A percentile compares a stretch with the other conserved stretches of the same genome.
Evolutionary conservation across 768 basidiomycete genomes (phyloP).

Genomic region (Fomitopsis serialis): DNA sequence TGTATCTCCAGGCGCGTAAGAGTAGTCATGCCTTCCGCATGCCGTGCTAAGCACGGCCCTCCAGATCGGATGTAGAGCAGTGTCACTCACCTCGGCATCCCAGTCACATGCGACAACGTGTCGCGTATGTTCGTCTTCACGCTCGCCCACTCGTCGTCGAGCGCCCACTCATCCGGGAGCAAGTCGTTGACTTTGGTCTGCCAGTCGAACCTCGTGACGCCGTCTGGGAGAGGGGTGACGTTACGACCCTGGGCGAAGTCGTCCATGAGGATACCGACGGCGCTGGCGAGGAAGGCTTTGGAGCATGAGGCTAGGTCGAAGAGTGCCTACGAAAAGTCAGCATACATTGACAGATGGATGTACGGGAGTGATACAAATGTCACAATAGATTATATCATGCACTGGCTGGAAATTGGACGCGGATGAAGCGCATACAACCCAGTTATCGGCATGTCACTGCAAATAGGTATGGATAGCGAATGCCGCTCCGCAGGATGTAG

Average conservation of each 20-base stretch:
- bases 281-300: slow-evolving; percentile 24
- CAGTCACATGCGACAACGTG: slow-evolving; percentile 35
- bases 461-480: too few species aligned
- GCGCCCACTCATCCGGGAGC: slow-evolving; percentile 31
- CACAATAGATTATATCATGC: too few species aligned
- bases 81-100: slow-evolving; percentile 28
- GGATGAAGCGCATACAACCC: too few species aligned
- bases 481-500: too few species aligned
- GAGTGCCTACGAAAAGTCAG: slow-evolving; percentile 17
- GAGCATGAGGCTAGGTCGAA: slow-evolving; percentile 27
- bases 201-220: slow-evolving; percentile 20
- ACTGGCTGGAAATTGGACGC: too few species aligned
- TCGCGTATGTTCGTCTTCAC: slow-evolving; percentile 31
- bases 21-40: slow-evolving; percentile 27
- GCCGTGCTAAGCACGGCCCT: not conserved
- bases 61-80: not conserved
- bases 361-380: too few species aligned
- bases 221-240: slow-evolving; percentile 16
- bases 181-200: slow-evolving; percentile 28
- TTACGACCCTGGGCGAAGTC: slow-evolving; percentile 27
- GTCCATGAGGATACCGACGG: slow-evolving; percentile 27
- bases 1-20: slow-evolving; percentile 25
- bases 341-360: not conserved
- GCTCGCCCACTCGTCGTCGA: slow-evolving; percentile 31
- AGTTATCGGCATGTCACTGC: too few species aligned